Conservation (phyloP, 495 filamentous ascomycete species). For the Penicillium atrosanguineum region DNA sequence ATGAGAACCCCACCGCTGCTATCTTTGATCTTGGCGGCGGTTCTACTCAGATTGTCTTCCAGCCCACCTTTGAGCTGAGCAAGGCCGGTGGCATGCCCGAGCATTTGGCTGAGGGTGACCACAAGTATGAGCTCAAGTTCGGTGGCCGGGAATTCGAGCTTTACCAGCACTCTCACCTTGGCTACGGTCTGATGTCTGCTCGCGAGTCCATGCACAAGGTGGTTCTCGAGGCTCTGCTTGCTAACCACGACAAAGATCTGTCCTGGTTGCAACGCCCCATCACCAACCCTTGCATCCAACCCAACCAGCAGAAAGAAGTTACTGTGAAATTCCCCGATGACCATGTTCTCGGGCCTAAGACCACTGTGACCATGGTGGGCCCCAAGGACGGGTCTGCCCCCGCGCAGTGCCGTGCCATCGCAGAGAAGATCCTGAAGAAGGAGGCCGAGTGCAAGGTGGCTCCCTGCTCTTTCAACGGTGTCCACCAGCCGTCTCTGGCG, state of each 20-base stretch:
- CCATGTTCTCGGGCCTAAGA: slow-evolving; percentile 57
- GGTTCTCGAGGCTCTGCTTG: slow-evolving; percentile 61
- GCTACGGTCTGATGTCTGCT: slow-evolving; percentile 94
- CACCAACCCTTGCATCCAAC: slow-evolving; percentile 83
- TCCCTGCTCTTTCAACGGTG: slow-evolving; percentile 95
- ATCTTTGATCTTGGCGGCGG: slow-evolving; percentile 96
- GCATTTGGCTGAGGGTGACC: slow-evolving; percentile 81
- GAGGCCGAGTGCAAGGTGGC: slow-evolving; percentile 75
- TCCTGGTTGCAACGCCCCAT: slow-evolving; percentile 64
- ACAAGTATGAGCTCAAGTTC: slow-evolving; percentile 91
- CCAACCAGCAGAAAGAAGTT: slow-evolving; percentile 68
- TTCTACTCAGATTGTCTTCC: slow-evolving; percentile 96
- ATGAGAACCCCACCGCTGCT: slow-evolving; percentile 85
- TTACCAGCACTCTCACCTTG: slow-evolving; percentile 98
- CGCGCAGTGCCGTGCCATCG: slow-evolving; percentile 84
- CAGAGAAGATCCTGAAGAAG: slow-evolving; percentile 89
- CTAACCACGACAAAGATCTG: slow-evolving; percentile 43
- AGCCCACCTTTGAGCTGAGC: slow-evolving; percentile 84
- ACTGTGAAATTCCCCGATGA: slow-evolving; percentile 60
- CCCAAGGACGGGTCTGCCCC: slow-evolving; percentile 63
- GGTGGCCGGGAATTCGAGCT: slow-evolving; percentile 87
- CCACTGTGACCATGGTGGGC: slow-evolving; percentile 86
- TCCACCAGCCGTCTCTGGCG: slow-evolving; percentile 87
- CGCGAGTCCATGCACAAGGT: slow-evolving; percentile 77
- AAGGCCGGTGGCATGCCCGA: slow-evolving; percentile 82